Percentiles rank a stretch among this genome's conserved stretches.
Conservation (phyloP, 2,329 filamentous ascomycete species). For the Pezicula neosporulosa region DNA sequence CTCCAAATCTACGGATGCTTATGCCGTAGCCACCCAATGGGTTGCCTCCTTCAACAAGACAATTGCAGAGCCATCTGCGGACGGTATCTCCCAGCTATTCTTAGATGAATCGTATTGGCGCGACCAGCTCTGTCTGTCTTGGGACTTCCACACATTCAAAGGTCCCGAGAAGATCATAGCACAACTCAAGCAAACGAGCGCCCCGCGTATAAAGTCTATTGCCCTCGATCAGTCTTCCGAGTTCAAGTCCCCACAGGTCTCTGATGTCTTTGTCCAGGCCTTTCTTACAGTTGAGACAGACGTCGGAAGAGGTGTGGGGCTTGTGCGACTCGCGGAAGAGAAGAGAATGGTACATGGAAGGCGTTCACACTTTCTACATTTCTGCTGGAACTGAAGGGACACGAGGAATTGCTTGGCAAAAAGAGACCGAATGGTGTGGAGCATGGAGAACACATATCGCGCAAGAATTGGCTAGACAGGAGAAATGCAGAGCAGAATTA, state of each 20-base stretch:
- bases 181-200: slow-evolving; percentile 23
- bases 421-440: slow-evolving; percentile 52
- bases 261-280: slow-evolving; percentile 47
- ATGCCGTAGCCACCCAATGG: slow-evolving; percentile 11
- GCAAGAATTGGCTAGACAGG: slow-evolving; percentile 59
- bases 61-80: not conserved
- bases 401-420: slow-evolving; percentile 45
- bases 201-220: slow-evolving; percentile 30
- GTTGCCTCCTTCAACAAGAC: slow-evolving; percentile 10
- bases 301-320: slow-evolving; percentile 51
- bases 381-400: slow-evolving; percentile 48
- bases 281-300: slow-evolving; percentile 52
- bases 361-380: slow-evolving; percentile 62
- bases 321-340: slow-evolving; percentile 46
- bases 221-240: slow-evolving; percentile 28
- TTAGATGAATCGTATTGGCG: slow-evolving; percentile 35
- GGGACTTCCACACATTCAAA: slow-evolving; percentile 34
- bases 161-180: slow-evolving; percentile 28
- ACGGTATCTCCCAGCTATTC: slow-evolving; percentile 13
- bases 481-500: slow-evolving; percentile 46
- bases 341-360: slow-evolving; percentile 46
- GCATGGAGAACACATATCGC: slow-evolving; percentile 46
- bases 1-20: slow-evolving; percentile 9
- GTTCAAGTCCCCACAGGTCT: not conserved
- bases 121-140: slow-evolving; percentile 34